Conservation (phyloP, 2,329 filamentous ascomycete genomes). For the Fusarium haematococcum region DNA sequence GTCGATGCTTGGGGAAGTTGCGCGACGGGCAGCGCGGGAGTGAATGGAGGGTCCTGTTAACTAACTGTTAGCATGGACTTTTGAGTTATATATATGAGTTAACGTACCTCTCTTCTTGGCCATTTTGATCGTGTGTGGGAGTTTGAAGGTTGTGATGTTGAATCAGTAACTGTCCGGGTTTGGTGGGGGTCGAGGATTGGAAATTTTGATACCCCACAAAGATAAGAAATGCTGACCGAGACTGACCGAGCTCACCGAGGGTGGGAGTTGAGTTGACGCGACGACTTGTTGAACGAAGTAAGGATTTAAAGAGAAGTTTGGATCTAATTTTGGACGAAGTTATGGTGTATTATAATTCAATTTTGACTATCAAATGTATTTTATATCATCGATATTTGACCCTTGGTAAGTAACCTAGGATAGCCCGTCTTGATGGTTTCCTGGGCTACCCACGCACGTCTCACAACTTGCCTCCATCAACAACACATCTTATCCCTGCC, state of each 20-base stretch:
- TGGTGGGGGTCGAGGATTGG: conserved; percentile 38
- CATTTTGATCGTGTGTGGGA: conserved; percentile 39
- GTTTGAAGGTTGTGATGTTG: conserved; percentile 24
- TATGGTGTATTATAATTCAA: neutral
- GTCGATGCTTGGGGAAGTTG: conserved; percentile 76
- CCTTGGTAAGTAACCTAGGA: neutral
- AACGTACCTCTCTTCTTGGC: conserved; percentile 48
- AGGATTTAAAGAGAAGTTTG: neutral
- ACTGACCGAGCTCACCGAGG: conserved; percentile 39
- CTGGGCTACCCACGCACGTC: neutral
- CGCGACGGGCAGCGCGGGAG: conserved; percentile 81
- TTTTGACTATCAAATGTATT: no score
- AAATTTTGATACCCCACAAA: conserved; percentile 46
- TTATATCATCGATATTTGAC: neutral
- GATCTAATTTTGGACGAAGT: neutral
- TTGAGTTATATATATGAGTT: accelerated
- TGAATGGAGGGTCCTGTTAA: conserved; percentile 70
- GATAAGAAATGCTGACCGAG: conserved; percentile 38
- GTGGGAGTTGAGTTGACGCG: neutral
- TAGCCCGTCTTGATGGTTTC: neutral
- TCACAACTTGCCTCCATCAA: neutral
- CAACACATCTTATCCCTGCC: neutral
- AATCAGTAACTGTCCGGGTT: conserved; percentile 25
- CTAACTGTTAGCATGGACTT: conserved; percentile 20
- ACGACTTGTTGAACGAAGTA: neutral